phyloP scores from a whole-genome alignment of 2,329 filamentous ascomycete genomes.

The Dactylellina sp. region DNA sequence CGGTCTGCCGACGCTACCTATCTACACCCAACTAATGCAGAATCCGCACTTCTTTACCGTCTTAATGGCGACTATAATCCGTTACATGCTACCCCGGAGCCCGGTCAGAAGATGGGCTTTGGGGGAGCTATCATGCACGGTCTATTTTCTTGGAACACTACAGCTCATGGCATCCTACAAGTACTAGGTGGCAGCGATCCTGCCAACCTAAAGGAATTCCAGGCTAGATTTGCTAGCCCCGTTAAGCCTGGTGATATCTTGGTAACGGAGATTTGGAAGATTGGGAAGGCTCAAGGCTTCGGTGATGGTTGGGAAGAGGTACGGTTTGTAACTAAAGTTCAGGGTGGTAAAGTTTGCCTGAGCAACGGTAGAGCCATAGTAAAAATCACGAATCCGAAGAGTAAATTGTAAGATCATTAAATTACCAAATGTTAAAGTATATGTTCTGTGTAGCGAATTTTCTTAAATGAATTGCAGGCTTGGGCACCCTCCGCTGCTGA shows the following conservation, averaged over 20 bases:
- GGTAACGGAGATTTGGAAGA: conserved; percentile 83
- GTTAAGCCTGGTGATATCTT: conserved; percentile 86
- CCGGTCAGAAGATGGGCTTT: conserved; percentile 89
- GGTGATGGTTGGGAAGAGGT: conserved; percentile 80
- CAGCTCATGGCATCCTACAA: conserved; percentile 78
- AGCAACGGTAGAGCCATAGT: conserved; percentile 87
- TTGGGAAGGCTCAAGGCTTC: conserved; percentile 72
- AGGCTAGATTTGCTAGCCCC: conserved; percentile 86
- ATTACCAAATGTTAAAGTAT: too few relatives aligned
- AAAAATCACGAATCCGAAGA: conserved; percentile 72
- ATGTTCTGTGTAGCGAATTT: too few relatives aligned
- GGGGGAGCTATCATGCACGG: conserved; percentile 90
- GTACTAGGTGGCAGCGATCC: conserved; percentile 80
- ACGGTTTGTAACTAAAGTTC: conserved; percentile 79
- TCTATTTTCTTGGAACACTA: conserved; percentile 85
- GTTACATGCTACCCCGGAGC: conserved; percentile 86
- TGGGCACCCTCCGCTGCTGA: too few relatives aligned
- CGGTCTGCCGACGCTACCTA: conserved; percentile 77
- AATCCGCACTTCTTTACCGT: conserved; percentile 79
- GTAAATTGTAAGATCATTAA: conserved; percentile 66
- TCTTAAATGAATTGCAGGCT: too few relatives aligned
- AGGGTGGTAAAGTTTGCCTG: conserved; percentile 82
- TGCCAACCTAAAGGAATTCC: conserved; percentile 85
- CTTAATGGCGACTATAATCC: conserved; percentile 96
- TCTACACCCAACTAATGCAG: conserved; percentile 75